Evolutionary conservation across 306 rosid genomes (phyloP), one percentile per base, ranked within the genome.

Genomic region (Quercus mongolica): DNA sequence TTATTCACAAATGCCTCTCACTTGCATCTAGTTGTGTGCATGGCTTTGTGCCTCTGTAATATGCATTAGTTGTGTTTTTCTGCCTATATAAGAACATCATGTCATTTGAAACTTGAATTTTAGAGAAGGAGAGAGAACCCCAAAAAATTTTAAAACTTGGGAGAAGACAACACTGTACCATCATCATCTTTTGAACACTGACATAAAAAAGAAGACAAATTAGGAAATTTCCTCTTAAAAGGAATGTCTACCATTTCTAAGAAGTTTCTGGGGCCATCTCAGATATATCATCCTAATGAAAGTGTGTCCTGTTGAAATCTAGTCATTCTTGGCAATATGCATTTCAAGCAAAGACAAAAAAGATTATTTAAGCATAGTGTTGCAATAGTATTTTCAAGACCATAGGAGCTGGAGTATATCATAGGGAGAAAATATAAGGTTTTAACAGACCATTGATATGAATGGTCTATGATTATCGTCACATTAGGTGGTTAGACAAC

Each of bases 151-250:
- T 52, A 4, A 64, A 38, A 28, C 17, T 64, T 30, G n/a, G 54
- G 26, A 33, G 30, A 46, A 14, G 20, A 77, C 44, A 52, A 54
- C 21, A n/a, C 14, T 52, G 74, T 65, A 65, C 31, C 18, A 15
- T 25, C 20, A 52, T 52, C 23, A 20, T 28, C 8, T 46, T 44
- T 44, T 35, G 52, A 62, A 23, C 38, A 76, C 64, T 6, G 26
- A 56, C 23, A 69, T 30, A 4, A 20, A 44, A 28, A n/a, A 80
- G 15, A 46, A 58, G 58, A 46, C 68, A 25, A 81, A 59, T 46
- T 21, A 72, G 63, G 74, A 65, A 64, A 30, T 74, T 74, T 74
- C 74, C 79, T 74, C 59, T 23, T 11, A 10, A 56, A 56, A 65
- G 15, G 56, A 56, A 41, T 6, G 5, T 18, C 26, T 52, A 62